These are phyloP conservation scores for Saxophila tyrrhenica DNA, from an alignment of 495 filamentous ascomycete species.

Conservation along the genomic window DNA sequence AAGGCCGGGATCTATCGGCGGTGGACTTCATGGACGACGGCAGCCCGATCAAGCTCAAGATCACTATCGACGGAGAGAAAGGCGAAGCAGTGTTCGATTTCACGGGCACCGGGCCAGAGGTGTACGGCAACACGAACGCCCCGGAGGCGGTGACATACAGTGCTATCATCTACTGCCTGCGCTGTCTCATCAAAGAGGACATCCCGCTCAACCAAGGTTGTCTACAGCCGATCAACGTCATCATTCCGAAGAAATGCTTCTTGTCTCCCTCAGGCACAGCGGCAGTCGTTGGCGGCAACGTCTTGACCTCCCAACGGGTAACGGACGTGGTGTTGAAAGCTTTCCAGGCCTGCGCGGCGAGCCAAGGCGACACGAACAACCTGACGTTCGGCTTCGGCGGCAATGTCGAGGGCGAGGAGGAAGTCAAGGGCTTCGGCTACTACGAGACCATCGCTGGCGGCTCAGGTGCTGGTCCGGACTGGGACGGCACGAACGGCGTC, in stretches of 20 bases:
- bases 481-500: conserved; percentile 83
- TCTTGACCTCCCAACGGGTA: conserved; percentile 80
- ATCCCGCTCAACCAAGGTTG: conserved; percentile 97
- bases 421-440: conserved; percentile 77
- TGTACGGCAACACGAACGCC: conserved; percentile 92
- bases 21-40: conserved; percentile 93
- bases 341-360: conserved; percentile 81
- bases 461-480: conserved; percentile 72
- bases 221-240: conserved; percentile 73
- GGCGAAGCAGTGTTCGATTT: conserved; percentile 92
- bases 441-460: conserved; percentile 97
- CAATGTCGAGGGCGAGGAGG: conserved; percentile 39
- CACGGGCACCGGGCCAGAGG: conserved; percentile 77
- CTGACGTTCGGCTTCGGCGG: conserved; percentile 74
- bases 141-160: conserved; percentile 89
- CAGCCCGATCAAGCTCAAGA: conserved; percentile 69
- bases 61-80: conserved; percentile 69
- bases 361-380: conserved; percentile 91
- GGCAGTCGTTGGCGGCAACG: conserved; percentile 92
- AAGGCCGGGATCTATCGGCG: conserved; percentile 61
- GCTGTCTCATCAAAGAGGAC: conserved; percentile 83
- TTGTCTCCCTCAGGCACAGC: conserved; percentile 77
- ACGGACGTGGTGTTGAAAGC: conserved; percentile 90
- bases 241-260: conserved; percentile 71
- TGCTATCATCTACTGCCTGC: conserved; percentile 92